phyloP scores from a whole-genome alignment of 768 basidiomycete genomes.

The Lentinula detonsa region DNA sequence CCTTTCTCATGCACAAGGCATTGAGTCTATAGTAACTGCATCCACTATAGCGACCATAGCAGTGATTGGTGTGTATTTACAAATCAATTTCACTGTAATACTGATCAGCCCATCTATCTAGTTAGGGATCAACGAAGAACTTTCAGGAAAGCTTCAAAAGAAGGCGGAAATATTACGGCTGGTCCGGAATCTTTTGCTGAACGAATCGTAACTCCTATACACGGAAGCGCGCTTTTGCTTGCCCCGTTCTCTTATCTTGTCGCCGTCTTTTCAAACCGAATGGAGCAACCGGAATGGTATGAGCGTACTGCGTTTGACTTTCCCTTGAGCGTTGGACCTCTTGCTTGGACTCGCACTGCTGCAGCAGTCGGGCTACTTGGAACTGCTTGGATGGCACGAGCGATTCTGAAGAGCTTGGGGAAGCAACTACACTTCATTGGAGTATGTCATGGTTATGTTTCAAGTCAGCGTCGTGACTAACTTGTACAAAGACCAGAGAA shows the following conservation, averaged over 20 bases:
- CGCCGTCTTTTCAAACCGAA: conserved; percentile 19
- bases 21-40: conserved; percentile 14
- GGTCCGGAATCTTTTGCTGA: conserved; percentile 14
- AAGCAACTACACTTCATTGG: conserved; percentile 26
- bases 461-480: background rate
- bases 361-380: conserved; percentile 18
- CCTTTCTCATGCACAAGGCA: conserved; percentile 15
- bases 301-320: conserved; percentile 15
- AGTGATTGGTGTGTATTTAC: background rate
- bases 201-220: conserved; percentile 21
- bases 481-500: conserved; percentile 12
- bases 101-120: background rate
- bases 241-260: conserved; percentile 22
- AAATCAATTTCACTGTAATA: background rate
- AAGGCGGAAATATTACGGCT: conserved; percentile 14
- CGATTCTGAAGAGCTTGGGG: conserved; percentile 15
- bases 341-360: conserved; percentile 17
- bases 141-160: conserved; percentile 6
- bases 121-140: background rate
- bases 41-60: conserved; percentile 2
- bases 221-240: conserved; percentile 15
- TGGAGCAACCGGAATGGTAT: conserved; percentile 32
- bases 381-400: conserved; percentile 10
- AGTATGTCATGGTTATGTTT: conserved; percentile 10
- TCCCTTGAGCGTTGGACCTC: conserved; percentile 15